Percentiles rank a stretch among this genome's conserved stretches.
phyloP scores from a whole-genome alignment of 2,329 filamentous ascomycete genomes.

The Fusarium brachygibbosum region DNA sequence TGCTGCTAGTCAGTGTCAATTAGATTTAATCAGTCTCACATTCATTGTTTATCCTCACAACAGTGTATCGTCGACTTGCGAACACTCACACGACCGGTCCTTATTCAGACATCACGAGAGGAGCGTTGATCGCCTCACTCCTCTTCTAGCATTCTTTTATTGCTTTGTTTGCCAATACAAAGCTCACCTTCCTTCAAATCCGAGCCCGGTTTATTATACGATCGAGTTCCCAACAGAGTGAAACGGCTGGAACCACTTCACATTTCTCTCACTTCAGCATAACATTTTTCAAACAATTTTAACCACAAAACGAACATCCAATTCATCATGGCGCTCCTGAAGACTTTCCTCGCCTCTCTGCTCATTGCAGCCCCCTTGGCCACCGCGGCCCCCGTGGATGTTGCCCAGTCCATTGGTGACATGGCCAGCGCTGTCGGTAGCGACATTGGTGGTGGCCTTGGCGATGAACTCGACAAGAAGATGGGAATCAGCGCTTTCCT shows the following conservation, averaged over 20 bases:
- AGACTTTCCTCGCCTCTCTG: conserved; percentile 45
- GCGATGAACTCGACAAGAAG: conserved; percentile 33
- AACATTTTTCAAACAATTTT: conserved; percentile 28
- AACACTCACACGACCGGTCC: conserved; percentile 29
- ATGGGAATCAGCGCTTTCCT: conserved; percentile 51
- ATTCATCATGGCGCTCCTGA: conserved; percentile 48
- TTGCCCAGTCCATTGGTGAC: conserved; percentile 33
- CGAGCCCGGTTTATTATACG: conserved; percentile 38
- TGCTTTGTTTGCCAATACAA: conserved; percentile 28
- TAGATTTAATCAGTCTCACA: conserved; percentile 46
- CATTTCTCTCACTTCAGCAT: conserved; percentile 38
- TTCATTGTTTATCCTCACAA: conserved; percentile 36
- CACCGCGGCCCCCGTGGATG: conserved; percentile 45
- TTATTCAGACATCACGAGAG: conserved; percentile 47
- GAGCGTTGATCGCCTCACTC: conserved; percentile 52
- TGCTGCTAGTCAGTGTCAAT: conserved; percentile 46
- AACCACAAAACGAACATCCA: conserved; percentile 31
- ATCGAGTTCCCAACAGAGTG: conserved; percentile 42
- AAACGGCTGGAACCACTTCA: conserved; percentile 51
- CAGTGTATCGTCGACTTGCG: conserved; percentile 35
- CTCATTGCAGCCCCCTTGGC: conserved; percentile 48
- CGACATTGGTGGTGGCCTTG: conserved; percentile 23
- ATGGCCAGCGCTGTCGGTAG: conserved; percentile 33
- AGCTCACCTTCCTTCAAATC: conserved; percentile 31
- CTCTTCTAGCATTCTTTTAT: conserved; percentile 45